A percentile compares a stretch with the other conserved stretches of the same genome.
Evolutionary conservation across 441 rosid genomes (phyloP).

Genomic region (Eutrema salsugineum): DNA sequence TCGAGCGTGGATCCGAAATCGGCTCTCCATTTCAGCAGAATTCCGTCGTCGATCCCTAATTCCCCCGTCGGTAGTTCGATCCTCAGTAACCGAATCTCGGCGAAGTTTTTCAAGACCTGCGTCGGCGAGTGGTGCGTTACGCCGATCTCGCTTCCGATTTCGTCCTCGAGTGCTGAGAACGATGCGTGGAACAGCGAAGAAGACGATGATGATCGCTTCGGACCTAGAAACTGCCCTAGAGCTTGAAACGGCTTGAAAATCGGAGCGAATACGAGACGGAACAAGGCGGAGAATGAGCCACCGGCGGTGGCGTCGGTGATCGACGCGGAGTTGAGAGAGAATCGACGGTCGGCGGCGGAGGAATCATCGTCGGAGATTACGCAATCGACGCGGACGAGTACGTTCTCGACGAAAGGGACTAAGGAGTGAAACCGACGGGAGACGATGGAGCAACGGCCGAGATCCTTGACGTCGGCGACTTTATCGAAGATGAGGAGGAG

Average conservation of each 20-base stretch:
- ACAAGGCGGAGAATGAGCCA: slow-evolving; percentile 46
- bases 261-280: slow-evolving; percentile 56
- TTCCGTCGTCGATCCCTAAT: slow-evolving; percentile 75
- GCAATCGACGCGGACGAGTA: slow-evolving; percentile 88
- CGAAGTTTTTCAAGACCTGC: slow-evolving; percentile 78
- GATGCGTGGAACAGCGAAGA: slow-evolving; percentile 40
- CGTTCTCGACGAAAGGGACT: slow-evolving; percentile 78
- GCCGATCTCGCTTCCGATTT: slow-evolving; percentile 46
- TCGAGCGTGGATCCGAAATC: slow-evolving; percentile 93
- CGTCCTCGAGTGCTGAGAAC: slow-evolving; percentile 31
- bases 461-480: slow-evolving; percentile 83
- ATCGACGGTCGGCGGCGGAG: slow-evolving; percentile 29
- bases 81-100: slow-evolving; percentile 67
- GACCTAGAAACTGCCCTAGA: slow-evolving; percentile 57
- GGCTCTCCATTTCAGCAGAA: slow-evolving; percentile 79
- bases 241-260: slow-evolving; percentile 78
- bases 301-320: neutral
- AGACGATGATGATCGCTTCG: slow-evolving; percentile 25
- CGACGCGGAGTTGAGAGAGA: neutral
- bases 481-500: slow-evolving; percentile 68
- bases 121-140: slow-evolving; percentile 95
- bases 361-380: slow-evolving; percentile 83
- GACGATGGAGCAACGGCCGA: slow-evolving; percentile 84
- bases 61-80: slow-evolving; percentile 87
- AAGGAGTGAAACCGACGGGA: slow-evolving; percentile 73